Evolutionary conservation across 2,329 filamentous ascomycete genomes (phyloP), one percentile per base, ranked within the genome.

Genomic region (Fusarium brachygibbosum): DNA sequence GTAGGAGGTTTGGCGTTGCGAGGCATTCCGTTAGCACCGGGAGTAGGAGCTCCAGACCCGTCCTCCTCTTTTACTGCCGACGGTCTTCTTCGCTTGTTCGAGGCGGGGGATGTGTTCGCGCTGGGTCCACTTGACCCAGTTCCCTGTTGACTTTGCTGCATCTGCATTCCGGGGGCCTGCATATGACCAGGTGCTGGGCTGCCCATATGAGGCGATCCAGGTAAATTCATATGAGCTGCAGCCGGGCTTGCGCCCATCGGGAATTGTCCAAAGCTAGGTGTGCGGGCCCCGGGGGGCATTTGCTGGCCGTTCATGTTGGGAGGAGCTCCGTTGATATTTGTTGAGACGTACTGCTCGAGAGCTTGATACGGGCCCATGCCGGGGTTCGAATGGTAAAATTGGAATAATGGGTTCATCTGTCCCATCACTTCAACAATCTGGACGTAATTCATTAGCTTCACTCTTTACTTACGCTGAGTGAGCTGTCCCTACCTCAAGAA

Each of bases 61-160:
- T 89, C 87, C 66, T 89, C 87, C 6, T 79, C 76, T 79, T 89
- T 89, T 21, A 89, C 85, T 6, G 83, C 83, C 0, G 86, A 88
- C 1, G 86, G 84, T 31, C 87, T 82, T 71, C 87, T 79, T 55
- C 87, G 81, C 78, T 89, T 89, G 69, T 88, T 88, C 34, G 85
- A 87, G 25, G 86, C 84, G 38, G 88, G 88, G 32, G 87, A 89
- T 7, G 89, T 91, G 78, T 90, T 91, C 58, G 89, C 88, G 74
- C 88, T 91, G 9, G 88, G 88, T 3, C 88, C 89, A 75, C 87
- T 88, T 12, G 88, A 90, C 76, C 82, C 88, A 32, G 88, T 90
- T 38, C 89, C 89, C 75, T 91, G 89, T 76, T 91, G 89, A 75
- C 88, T 91, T 68, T 88, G 87, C 76, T 91, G 88, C 63, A 88